Conservation (phyloP, 495 filamentous ascomycete genomes). For the Neurospora intermedia region DNA sequence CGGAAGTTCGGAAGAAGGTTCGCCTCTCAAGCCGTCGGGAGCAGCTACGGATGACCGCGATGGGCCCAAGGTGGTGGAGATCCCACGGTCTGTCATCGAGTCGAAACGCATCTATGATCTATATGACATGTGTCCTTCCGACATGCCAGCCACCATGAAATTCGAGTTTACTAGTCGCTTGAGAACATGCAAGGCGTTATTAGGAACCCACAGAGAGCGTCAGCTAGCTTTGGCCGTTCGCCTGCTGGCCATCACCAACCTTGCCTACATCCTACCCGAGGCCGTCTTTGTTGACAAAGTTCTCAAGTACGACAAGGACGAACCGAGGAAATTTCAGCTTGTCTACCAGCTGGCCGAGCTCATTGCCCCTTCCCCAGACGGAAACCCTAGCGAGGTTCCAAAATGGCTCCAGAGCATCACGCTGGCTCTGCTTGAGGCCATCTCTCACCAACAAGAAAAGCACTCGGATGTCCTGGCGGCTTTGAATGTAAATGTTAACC, state of each 20-base stretch:
- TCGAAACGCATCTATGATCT: constrained; percentile 55
- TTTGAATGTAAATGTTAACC: constrained; percentile 85
- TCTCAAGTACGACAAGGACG: constrained; percentile 78
- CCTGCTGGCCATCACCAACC: constrained; percentile 79
- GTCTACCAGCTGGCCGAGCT: constrained; percentile 87
- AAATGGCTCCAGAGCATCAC: constrained; percentile 73
- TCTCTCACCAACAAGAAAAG: constrained; percentile 67
- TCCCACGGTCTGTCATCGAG: constrained; percentile 54
- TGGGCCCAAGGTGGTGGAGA: constrained; percentile 52
- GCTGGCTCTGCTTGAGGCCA: constrained; percentile 65
- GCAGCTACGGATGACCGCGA: constrained; percentile 41
- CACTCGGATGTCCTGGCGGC: constrained; percentile 73
- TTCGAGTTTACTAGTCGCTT: constrained; percentile 83
- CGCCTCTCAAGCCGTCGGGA: constrained; percentile 20
- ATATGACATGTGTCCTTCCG: constrained; percentile 48
- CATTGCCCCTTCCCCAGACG: constrained; percentile 64
- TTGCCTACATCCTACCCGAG: constrained; percentile 82
- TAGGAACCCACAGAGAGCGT: constrained; percentile 50
- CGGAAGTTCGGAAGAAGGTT: constrained; percentile 24
- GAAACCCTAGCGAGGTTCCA: constrained; percentile 49
- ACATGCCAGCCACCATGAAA: constrained; percentile 59
- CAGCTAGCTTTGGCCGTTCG: constrained; percentile 72
- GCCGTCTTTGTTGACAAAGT: constrained; percentile 70
- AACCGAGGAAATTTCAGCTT: constrained; percentile 80
- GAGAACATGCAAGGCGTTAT: constrained; percentile 68